Percentiles rank a stretch among this genome's conserved stretches.
Evolutionary conservation across 1,284 basidiomycete genomes (phyloP).

Genomic region (Rhodotorula sp.): DNA sequence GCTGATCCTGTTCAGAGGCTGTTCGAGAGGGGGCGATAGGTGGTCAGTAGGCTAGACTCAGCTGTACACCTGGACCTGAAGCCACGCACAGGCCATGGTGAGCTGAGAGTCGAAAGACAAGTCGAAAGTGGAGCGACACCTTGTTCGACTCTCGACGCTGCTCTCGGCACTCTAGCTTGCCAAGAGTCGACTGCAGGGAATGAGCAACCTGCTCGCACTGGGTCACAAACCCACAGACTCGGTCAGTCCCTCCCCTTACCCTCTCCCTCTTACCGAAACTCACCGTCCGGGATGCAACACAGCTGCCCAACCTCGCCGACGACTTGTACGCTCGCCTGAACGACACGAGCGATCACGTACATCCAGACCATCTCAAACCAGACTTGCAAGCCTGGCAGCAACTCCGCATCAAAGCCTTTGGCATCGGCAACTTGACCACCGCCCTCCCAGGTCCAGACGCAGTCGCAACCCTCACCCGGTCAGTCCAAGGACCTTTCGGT

Average conservation of each 20-base stretch:
- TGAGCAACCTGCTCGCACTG: slow-evolving; percentile 26
- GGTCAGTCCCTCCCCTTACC: neutral
- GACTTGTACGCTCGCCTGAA: neutral
- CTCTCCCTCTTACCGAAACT: neutral
- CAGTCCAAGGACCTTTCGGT: neutral
- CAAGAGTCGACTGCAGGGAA: neutral
- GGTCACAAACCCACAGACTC: slow-evolving; percentile 18
- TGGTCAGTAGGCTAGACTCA: no score
- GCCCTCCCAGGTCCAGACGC: neutral
- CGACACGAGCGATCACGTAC: neutral
- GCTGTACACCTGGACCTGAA: no score
- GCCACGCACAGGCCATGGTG: no score
- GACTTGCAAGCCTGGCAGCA: slow-evolving; percentile 4
- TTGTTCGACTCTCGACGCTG: no score
- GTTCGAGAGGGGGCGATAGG: neutral
- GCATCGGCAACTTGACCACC: neutral
- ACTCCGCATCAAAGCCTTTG: neutral
- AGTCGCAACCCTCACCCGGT: neutral
- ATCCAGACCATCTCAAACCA: neutral
- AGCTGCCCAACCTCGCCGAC: slow-evolving; percentile 1
- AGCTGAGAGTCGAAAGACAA: no score
- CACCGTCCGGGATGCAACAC: neutral
- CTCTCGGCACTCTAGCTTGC: no score
- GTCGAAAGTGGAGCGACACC: no score
- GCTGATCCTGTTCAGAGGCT: slow-evolving; percentile 18